A percentile compares a stretch with the other conserved stretches of the same genome.
phyloP scores from a whole-genome alignment of 225 moss, liverwort and hornwort species.

The Climacium dendroides region DNA sequence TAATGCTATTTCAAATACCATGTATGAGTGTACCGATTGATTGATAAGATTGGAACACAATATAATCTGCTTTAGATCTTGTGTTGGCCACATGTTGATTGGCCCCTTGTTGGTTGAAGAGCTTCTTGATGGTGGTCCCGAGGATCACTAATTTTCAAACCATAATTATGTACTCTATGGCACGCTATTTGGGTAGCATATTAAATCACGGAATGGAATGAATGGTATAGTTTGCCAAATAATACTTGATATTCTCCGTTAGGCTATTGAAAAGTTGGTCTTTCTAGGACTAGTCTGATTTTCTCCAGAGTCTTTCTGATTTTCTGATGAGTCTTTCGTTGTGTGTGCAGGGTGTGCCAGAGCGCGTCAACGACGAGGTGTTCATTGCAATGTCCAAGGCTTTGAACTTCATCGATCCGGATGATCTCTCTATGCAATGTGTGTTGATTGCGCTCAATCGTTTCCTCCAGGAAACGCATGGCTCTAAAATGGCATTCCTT shows the following conservation, averaged over 20 bases:
- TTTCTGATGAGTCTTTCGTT: neutral
- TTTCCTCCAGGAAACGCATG: conserved; percentile 94
- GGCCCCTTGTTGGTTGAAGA: neutral
- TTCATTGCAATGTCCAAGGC: conserved; percentile 99
- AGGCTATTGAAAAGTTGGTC: neutral
- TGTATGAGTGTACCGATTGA: neutral
- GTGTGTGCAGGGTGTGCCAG: conserved; percentile 70
- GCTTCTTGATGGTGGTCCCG: neutral
- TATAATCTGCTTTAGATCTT: neutral
- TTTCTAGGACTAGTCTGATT: neutral
- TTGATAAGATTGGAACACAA: neutral
- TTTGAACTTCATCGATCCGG: conserved; percentile 92
- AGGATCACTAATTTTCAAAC: neutral
- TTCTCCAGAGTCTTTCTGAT: neutral
- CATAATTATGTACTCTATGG: no score
- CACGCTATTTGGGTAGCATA: neutral
- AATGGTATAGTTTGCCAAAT: neutral
- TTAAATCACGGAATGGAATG: neutral
- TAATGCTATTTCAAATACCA: neutral
- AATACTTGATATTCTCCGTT: neutral
- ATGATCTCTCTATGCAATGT: conserved; percentile 97
- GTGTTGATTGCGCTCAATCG: conserved; percentile 93
- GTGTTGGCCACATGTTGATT: neutral
- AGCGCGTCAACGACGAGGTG: conserved; percentile 93
- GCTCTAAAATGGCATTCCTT: conserved; percentile 97